Percentiles rank a stretch among this genome's conserved stretches.
These are phyloP conservation scores for Artomyces pyxidatus DNA, from an alignment of 768 basidiomycete species.

Conservation along the genomic window DNA sequence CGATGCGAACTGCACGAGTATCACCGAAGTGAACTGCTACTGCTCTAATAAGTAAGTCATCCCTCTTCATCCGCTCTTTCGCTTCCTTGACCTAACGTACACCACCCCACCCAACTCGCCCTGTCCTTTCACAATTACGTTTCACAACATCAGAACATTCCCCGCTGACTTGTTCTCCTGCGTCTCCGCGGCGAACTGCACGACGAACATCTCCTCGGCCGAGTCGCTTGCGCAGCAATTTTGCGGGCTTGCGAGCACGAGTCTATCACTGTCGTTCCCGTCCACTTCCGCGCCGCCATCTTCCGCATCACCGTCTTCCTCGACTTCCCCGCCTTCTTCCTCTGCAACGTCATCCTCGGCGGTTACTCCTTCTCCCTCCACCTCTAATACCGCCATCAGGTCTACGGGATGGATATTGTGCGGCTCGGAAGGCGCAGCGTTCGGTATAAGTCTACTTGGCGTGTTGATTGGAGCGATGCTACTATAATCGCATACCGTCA, in stretches of 20 bases:
- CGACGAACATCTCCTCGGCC: slow-evolving; percentile 28
- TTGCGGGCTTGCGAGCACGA: slow-evolving; percentile 32
- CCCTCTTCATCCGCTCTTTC: neutral
- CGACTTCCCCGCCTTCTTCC: neutral
- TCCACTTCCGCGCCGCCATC: slow-evolving; percentile 17
- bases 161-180: slow-evolving; percentile 30
- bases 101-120: neutral
- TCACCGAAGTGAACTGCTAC: slow-evolving; percentile 43
- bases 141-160: slow-evolving; percentile 24
- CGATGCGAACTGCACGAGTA: slow-evolving; percentile 33
- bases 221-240: slow-evolving; percentile 41
- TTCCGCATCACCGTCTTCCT: slow-evolving; percentile 2
- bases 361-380: too few relatives aligned
- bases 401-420: neutral
- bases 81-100: neutral
- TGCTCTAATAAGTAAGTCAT: slow-evolving; percentile 30
- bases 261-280: slow-evolving; percentile 31
- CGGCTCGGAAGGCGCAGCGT: neutral
- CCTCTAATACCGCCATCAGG: neutral
- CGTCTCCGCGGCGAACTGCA: slow-evolving; percentile 27
- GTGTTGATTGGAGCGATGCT: neutral
- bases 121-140: neutral
- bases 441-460: neutral
- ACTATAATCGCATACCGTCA: neutral
- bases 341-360: neutral